phyloP scores from a whole-genome alignment of 78 protist genomes.

The Dictyostelium brefeldianum region DNA sequence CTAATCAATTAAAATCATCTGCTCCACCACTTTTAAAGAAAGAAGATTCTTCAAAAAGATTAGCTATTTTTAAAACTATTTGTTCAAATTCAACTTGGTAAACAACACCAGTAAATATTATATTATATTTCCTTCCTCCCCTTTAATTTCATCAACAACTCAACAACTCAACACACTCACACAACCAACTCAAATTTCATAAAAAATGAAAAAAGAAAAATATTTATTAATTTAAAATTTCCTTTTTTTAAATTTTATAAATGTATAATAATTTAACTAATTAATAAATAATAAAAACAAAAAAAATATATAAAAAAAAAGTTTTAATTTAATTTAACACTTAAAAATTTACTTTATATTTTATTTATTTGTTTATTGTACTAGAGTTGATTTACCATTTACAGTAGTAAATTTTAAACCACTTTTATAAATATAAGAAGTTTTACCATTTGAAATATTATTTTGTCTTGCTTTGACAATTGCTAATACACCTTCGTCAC shows the following conservation, averaged over 20 bases:
- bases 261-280: conserved; percentile 6
- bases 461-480: conserved; percentile 56
- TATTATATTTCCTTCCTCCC: too few relatives aligned
- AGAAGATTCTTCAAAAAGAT: conserved; percentile 39
- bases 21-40: background rate
- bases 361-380: background rate
- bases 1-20: conserved; percentile 19
- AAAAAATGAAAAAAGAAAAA: background rate
- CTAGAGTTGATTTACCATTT: conserved; percentile 55
- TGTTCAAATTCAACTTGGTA: conserved; percentile 44
- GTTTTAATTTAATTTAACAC: too few relatives aligned
- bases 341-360: too few relatives aligned
- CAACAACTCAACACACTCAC: too few relatives aligned
- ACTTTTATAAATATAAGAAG: conserved; percentile 53
- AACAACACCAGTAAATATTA: background rate
- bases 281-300: conserved; percentile 1
- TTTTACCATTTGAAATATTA: conserved; percentile 11
- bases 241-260: conserved; percentile 4
- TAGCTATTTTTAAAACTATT: conserved; percentile 63
- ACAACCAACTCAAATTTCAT: too few relatives aligned
- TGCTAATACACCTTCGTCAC: conserved; percentile 61
- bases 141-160: too few relatives aligned
- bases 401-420: conserved; percentile 43
- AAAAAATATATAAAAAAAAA: background rate
- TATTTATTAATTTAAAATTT: conserved; percentile 14